These are phyloP conservation scores for Raffaelea deltoideospora DNA, from an alignment of 2,329 filamentous ascomycete species.

Conservation along the genomic window DNA sequence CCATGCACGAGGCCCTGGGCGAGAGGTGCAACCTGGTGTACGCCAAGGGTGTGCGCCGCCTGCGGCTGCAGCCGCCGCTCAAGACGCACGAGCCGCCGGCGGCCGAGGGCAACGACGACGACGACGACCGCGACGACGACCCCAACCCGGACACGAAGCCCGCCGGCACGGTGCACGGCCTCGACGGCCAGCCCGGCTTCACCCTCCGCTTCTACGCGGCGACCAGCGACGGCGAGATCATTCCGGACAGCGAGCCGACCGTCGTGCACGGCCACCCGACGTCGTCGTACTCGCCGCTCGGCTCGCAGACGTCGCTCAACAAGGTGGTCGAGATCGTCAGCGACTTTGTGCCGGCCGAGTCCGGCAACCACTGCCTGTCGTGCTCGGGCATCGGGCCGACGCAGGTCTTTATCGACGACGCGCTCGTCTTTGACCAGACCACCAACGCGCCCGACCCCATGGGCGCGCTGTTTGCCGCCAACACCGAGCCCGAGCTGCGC, in stretches of 20 bases:
- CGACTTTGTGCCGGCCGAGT: conserved; percentile 13
- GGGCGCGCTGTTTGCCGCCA: conserved; percentile 45
- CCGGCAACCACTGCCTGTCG: conserved; percentile 17
- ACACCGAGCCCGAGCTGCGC: conserved; percentile 38
- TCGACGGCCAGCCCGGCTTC: conserved; percentile 35
- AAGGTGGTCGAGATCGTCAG: conserved; percentile 23
- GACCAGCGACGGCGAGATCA: too few relatives aligned
- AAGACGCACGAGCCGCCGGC: too few relatives aligned
- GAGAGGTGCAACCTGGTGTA: conserved; percentile 16
- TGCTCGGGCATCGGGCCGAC: conserved; percentile 17
- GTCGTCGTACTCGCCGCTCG: too few relatives aligned
- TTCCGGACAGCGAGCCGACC: conserved; percentile 7
- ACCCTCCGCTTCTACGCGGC: not conserved
- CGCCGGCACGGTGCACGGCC: too few relatives aligned
- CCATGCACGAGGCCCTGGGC: conserved; percentile 40
- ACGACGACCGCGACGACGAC: too few relatives aligned
- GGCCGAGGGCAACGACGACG: too few relatives aligned
- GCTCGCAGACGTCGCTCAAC: too few relatives aligned
- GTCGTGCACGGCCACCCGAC: too few relatives aligned
- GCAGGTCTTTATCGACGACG: conserved; percentile 19
- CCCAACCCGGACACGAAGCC: too few relatives aligned
- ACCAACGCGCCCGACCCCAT: conserved; percentile 35
- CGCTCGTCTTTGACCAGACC: conserved; percentile 19
- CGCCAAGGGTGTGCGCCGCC: conserved; percentile 6
- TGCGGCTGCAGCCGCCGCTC: too few relatives aligned